Conservation (phyloP, 2,329 filamentous ascomycete genomes). For the Pseudogymnoascus destructans region DNA sequence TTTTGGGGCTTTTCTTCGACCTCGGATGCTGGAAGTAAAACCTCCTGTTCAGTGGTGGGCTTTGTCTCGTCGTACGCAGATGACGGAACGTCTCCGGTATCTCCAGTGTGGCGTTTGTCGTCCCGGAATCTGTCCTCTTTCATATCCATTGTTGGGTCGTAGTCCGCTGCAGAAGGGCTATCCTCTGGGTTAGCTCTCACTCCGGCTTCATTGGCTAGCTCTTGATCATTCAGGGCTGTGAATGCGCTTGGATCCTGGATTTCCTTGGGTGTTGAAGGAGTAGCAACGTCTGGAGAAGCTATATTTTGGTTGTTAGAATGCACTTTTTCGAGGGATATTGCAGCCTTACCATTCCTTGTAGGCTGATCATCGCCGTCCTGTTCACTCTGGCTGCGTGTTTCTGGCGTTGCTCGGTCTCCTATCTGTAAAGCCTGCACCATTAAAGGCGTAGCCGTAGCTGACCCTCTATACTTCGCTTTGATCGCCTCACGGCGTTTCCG, state of each 20-base stretch:
- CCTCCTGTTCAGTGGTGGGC: constrained; percentile 37
- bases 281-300: constrained; percentile 25
- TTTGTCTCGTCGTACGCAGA: constrained; percentile 46
- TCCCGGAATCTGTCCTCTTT: constrained; percentile 65
- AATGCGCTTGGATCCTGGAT: constrained; percentile 31
- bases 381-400: constrained; percentile 16
- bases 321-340: neutral
- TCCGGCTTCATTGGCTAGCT: constrained; percentile 44
- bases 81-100: constrained; percentile 40
- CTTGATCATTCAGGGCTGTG: constrained; percentile 51
- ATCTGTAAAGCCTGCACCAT: constrained; percentile 47
- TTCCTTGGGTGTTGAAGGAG: constrained; percentile 25
- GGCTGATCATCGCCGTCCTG: constrained; percentile 17
- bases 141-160: constrained; percentile 82
- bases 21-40: constrained; percentile 29
- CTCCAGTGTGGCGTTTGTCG: constrained; percentile 47
- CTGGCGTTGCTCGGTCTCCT: constrained; percentile 24
- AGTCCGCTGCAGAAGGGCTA: constrained; percentile 82
- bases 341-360: constrained; percentile 28
- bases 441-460: constrained; percentile 58
- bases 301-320: constrained; percentile 13
- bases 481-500: constrained; percentile 76
- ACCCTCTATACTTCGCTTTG: constrained; percentile 63
- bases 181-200: constrained; percentile 41
- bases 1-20: constrained; percentile 28